Percentiles rank a stretch among this genome's conserved stretches.
These are phyloP conservation scores for Aaosphaeria arxii DNA, from an alignment of 2,329 filamentous ascomycete genomes.

Conservation along the genomic window DNA sequence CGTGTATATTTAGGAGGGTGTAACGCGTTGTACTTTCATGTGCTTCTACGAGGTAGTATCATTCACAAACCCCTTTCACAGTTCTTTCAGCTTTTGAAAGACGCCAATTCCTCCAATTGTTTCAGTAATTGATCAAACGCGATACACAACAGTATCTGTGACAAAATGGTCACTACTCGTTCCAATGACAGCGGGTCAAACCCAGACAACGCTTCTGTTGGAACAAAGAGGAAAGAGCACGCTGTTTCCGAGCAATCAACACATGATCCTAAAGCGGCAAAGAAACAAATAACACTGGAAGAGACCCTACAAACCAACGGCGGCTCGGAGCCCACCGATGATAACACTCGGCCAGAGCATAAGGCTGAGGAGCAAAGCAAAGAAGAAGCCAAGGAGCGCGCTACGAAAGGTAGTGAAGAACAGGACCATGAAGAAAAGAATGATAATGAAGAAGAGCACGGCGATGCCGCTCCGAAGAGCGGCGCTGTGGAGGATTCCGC, in stretches of 20 bases:
- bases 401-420: not conserved
- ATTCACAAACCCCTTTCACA: too few species aligned
- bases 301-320: slow-evolving; percentile 46
- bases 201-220: slow-evolving; percentile 15
- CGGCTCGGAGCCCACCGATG: slow-evolving; percentile 16
- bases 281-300: slow-evolving; percentile 54
- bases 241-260: slow-evolving; percentile 38
- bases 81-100: too few species aligned
- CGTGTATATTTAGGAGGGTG: too few species aligned
- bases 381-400: not conserved
- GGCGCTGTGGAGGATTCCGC: not conserved
- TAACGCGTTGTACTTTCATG: too few species aligned
- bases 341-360: slow-evolving; percentile 21
- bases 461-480: not conserved
- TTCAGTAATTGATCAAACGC: too few species aligned
- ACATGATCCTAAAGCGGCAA: slow-evolving; percentile 41
- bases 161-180: slow-evolving; percentile 26
- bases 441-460: not conserved
- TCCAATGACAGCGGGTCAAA: slow-evolving; percentile 2
- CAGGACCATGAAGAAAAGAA: not conserved
- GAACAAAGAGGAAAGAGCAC: slow-evolving; percentile 40
- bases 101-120: too few species aligned
- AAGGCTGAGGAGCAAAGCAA: slow-evolving; percentile 18
- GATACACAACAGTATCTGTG: too few species aligned
- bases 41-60: too few species aligned